Base-by-base conservation (phyloP, 2,329 filamentous ascomycete species). In the Pseudocercospora vitis region DNA sequence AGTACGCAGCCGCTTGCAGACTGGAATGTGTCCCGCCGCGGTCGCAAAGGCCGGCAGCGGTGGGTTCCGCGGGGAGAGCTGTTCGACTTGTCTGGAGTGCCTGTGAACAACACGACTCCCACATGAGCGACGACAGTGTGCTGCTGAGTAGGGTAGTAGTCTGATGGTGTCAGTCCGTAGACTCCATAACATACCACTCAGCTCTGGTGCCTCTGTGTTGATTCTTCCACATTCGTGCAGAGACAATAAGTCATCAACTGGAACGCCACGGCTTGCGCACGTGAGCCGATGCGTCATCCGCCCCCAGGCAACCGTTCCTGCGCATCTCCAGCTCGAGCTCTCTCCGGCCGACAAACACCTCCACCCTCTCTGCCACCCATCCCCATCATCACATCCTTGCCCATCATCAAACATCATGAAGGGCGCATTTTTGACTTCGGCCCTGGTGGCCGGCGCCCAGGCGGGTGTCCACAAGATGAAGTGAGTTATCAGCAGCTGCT, bases 391-490 rank as follows among this genome's bases (percentile, higher is more conserved):
- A 49, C 46, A 32, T 37, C 39, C 37, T 6, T 29, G 6, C 26
- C 11, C 44, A 44, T 24, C 50, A 58, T 49, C 47, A 39, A n/a
- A n/a, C 40, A 56, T 58, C 63, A 97, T 96, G 92, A 96, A 95
- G 86, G 85, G 85, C 76, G 78, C 91, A 69, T 75, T 96, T 71
- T 80, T 90, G 73, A 86, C 89, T 72, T 84, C 85, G 76, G 63
- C 60, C 50, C 81, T 86, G 78, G 84, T 95, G 80, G 81, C 91
- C 70, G 88, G 63, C 63, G 85, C 87, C 72, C 90, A 66, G 53
- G 85, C 68, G 29, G 53, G 85, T 68, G 81, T 96, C 63, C 90
- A 97, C 84, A 95, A 90, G 82, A 87, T 96, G 83, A 63, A 63
- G 60, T 63, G 48, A 50, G 60, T 50, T 18, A n/a, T n/a, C 35